Conservation (phyloP, 805 yeast species). For the Kodamaea neixiangensis region DNA sequence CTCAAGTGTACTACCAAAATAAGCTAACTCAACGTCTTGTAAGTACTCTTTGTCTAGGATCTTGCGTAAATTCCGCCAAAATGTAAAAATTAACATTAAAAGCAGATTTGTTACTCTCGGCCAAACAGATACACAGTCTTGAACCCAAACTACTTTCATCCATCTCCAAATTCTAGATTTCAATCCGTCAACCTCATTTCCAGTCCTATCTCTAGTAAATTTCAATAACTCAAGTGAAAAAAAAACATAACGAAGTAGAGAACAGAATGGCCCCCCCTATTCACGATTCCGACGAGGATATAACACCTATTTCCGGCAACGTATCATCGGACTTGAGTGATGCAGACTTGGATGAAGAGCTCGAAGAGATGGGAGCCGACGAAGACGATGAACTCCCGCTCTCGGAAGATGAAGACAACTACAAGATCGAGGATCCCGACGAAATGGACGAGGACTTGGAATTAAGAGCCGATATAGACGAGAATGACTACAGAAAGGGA, state of each 20-base stretch:
- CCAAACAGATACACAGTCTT: too few species aligned
- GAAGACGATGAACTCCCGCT: conserved; percentile 22
- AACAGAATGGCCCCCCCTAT: not conserved
- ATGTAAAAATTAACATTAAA: too few species aligned
- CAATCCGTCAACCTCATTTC: not conserved
- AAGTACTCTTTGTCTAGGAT: too few species aligned
- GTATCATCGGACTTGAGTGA: conserved; percentile 16
- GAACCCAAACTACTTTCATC: too few species aligned
- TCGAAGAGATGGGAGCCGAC: conserved; percentile 19
- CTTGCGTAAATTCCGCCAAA: too few species aligned
- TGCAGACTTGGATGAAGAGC: conserved; percentile 24
- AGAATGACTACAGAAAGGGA: conserved; percentile 22
- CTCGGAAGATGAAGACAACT: conserved; percentile 33
- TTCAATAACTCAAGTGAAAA: not conserved
- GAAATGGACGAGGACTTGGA: conserved; percentile 41
- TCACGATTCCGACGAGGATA: conserved; percentile 7
- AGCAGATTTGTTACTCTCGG: too few species aligned
- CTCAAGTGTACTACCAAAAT: too few species aligned
- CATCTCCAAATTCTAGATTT: too few species aligned
- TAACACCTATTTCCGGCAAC: conserved; percentile 4
- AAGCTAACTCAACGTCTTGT: too few species aligned
- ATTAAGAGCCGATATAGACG: conserved; percentile 29
- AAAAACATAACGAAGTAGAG: not conserved
- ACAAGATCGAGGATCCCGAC: conserved; percentile 36
- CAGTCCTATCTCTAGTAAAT: not conserved